These are phyloP conservation scores for Laguncularia racemosa DNA, from an alignment of 345 rosid genomes.

Conservation along the genomic window DNA sequence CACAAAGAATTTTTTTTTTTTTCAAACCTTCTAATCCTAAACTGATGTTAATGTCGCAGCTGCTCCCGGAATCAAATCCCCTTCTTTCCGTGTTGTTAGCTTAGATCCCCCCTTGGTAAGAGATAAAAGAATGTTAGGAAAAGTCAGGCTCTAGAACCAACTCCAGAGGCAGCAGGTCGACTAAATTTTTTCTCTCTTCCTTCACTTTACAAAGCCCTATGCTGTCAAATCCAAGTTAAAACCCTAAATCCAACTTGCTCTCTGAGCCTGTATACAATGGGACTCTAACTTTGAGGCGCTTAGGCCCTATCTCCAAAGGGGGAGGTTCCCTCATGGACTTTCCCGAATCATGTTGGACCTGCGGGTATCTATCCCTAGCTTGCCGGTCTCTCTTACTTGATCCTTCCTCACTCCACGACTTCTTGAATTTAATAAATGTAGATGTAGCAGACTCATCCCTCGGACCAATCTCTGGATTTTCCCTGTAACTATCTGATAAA, in stretches of 20 bases:
- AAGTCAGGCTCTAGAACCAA: constrained; percentile 31
- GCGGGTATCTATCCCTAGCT: constrained; percentile 21
- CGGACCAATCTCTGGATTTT: constrained; percentile 17
- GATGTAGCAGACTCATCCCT: constrained; percentile 34
- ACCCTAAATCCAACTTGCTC: constrained; percentile 28
- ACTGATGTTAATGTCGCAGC: constrained; percentile 29
- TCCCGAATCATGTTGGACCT: constrained; percentile 25
- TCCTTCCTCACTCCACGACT: constrained; percentile 23
- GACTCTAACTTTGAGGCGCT: constrained; percentile 62
- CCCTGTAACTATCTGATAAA: constrained; percentile 16
- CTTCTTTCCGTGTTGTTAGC: constrained; percentile 37
- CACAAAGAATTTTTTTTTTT: constrained; percentile 51
- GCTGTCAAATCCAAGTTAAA: constrained; percentile 9
- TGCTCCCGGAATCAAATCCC: constrained; percentile 42
- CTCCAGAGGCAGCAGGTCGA: constrained; percentile 18
- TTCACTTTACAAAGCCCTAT: constrained; percentile 9
- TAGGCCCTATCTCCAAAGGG: constrained; percentile 41
- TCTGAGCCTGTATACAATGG: constrained; percentile 36
- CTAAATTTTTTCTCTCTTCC: constrained; percentile 11
- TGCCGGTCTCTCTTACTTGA: constrained; percentile 22
- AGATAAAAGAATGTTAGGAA: constrained; percentile 35
- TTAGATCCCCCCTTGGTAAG: constrained; percentile 32
- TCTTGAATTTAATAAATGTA: constrained; percentile 44
- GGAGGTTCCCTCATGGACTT: constrained; percentile 30
- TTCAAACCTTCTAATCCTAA: constrained; percentile 1